Percentiles rank a stretch among this genome's conserved stretches.
phyloP scores from a whole-genome alignment of 805 yeast genomes.

The Myxozyma sirexii region DNA sequence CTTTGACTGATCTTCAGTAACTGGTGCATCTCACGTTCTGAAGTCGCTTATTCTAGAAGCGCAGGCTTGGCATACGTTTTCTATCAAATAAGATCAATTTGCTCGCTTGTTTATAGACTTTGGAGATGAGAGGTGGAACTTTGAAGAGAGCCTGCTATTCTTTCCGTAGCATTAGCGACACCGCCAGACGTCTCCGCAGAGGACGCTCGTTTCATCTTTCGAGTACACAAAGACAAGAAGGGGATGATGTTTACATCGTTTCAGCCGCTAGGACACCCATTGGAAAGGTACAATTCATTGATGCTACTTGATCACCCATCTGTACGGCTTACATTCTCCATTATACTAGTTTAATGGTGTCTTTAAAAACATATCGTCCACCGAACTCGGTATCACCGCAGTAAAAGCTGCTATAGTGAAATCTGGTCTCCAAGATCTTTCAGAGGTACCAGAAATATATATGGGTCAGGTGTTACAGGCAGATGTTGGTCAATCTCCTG shows the following conservation, averaged over 20 bases:
- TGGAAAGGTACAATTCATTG: slow-evolving; percentile 54
- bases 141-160: too few relatives aligned
- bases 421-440: slow-evolving; percentile 61
- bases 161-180: too few relatives aligned
- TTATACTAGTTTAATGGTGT: slow-evolving; percentile 67
- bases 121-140: too few relatives aligned
- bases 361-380: slow-evolving; percentile 66
- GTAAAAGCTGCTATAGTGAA: slow-evolving; percentile 75
- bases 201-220: slow-evolving; percentile 5
- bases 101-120: too few relatives aligned
- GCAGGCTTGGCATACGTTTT: too few relatives aligned
- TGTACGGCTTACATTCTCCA: neutral
- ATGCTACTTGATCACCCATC: too few relatives aligned
- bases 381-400: slow-evolving; percentile 85
- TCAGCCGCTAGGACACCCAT: slow-evolving; percentile 91
- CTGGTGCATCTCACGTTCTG: too few relatives aligned
- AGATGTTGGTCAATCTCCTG: slow-evolving; percentile 92
- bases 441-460: slow-evolving; percentile 75
- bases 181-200: too few relatives aligned
- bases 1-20: too few relatives aligned
- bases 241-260: slow-evolving; percentile 70
- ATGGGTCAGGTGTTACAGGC: slow-evolving; percentile 94
- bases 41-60: too few relatives aligned
- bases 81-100: too few relatives aligned
- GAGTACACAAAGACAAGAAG: neutral